Evolutionary conservation across 208 protist species (phyloP).

Genomic region (Baffinella frigidus): DNA sequence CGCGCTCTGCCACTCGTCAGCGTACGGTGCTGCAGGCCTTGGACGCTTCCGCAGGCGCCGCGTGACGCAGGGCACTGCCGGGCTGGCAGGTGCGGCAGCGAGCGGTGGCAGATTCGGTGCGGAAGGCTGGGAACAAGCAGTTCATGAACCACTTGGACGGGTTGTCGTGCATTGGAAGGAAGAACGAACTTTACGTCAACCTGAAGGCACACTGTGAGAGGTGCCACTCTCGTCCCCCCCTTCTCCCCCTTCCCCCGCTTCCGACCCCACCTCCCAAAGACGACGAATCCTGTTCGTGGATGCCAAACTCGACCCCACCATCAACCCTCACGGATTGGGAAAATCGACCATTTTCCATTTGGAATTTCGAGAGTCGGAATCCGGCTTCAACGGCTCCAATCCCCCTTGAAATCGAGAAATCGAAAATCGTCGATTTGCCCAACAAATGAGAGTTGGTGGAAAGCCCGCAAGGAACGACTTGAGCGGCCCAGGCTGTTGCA

Average conservation of each 20-base stretch:
- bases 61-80: no score
- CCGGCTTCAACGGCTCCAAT: no score
- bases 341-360: no score
- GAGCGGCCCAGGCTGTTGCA: constrained; percentile 14
- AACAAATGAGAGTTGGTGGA: no score
- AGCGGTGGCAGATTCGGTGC: constrained; percentile 31
- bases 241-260: neutral
- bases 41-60: no score
- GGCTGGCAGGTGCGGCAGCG: constrained; percentile 39
- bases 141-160: constrained; percentile 56
- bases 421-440: no score
- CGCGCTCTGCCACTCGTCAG: neutral
- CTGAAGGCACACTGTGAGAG: constrained; percentile 50
- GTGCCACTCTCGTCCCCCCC: neutral
- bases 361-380: no score
- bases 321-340: no score
- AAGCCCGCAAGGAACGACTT: constrained; percentile 43
- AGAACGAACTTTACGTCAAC: constrained; percentile 57
- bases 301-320: no score
- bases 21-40: neutral
- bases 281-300: no score
- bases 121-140: constrained; percentile 22
- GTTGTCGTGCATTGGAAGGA: constrained; percentile 44
- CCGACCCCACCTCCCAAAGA: neutral
- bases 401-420: no score